These are phyloP conservation scores for Flaveria robusta DNA, from an alignment of 129 eudicot species.

Conservation along the genomic window DNA sequence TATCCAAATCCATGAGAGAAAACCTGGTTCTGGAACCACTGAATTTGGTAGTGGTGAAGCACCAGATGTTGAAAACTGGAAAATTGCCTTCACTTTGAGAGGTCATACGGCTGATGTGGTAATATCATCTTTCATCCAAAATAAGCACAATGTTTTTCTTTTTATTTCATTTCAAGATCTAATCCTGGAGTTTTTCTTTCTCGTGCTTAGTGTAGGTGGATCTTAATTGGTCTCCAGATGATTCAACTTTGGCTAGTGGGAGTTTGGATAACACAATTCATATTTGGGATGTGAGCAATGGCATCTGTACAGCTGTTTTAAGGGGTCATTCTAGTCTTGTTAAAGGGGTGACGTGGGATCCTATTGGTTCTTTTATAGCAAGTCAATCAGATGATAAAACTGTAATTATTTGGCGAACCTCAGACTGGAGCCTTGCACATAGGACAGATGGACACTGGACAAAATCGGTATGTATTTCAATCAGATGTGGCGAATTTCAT, in stretches of 20 bases:
- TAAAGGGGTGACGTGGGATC: constrained; percentile 99
- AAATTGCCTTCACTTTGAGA: constrained; percentile 82
- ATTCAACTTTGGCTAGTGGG: constrained; percentile 90
- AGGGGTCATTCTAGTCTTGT: constrained; percentile 98
- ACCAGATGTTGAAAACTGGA: constrained; percentile 98
- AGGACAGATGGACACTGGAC: constrained; percentile 98
- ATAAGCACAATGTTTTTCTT: background rate
- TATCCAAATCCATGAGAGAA: constrained; percentile 85
- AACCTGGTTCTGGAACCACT: constrained; percentile 98
- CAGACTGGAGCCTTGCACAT: constrained; percentile 97
- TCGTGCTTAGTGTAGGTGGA: constrained; percentile 97
- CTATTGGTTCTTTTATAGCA: constrained; percentile 95
- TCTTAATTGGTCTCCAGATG: constrained; percentile 99
- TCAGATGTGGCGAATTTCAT: background rate
- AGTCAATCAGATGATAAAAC: constrained; percentile 99
- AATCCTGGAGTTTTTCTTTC: constrained; percentile 41
- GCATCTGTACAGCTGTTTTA: constrained; percentile 93
- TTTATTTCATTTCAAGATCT: constrained; percentile 28
- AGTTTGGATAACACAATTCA: constrained; percentile 96
- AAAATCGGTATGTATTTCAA: constrained; percentile 67
- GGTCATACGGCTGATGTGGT: constrained; percentile 99
- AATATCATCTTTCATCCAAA: constrained; percentile 18
- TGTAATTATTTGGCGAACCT: constrained; percentile 95
- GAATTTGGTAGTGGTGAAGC: constrained; percentile 99
- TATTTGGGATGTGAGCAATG: constrained; percentile 89